Evolutionary conservation across 345 rosid genomes (phyloP), one percentile per base, ranked within the genome.

Genomic region (Eucalyptus cloeziana): DNA sequence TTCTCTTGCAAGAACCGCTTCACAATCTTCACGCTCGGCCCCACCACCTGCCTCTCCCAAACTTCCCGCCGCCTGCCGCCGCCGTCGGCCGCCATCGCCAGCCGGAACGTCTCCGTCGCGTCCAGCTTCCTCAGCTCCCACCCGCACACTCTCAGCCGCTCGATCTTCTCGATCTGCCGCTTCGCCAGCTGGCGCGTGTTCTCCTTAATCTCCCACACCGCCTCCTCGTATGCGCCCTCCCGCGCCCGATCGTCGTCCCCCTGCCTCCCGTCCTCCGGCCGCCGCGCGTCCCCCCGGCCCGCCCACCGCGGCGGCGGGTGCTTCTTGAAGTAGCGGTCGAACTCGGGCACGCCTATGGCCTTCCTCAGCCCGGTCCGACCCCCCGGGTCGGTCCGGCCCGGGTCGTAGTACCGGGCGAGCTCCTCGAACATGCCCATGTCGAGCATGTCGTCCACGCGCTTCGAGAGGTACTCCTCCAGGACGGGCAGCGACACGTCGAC

Each of bases 261-360:
- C 58, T 86, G 24, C 58, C 60, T 40, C 27, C 86, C 86, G n/a
- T 81, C 86, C 86, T 44, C 86, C 86, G 25, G 49, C 86, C 30
- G 30, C 71, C 88, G 89, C 56, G 88, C 86, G 13, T 13, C 33
- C 24, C 49, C 85, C 14, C 16, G 37, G 91, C 89, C 87, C 43
- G 22, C 67, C 86, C 80, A 86, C 86, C 88, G 89, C 31, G 94
- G 89, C 31, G 94, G 93, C 31, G 94, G 97, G 90, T 91, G 91
- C 87, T 45, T 87, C 89, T 89, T 89, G 49, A 97, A 98, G 91
- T 93, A 96, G 5, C 79, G 62, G 56, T 94, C 94, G 87, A 98
- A 96, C 94, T 98, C 99, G 52, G 98, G 98, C 24, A 98, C 98
- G 8, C 99, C 99, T 67, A 98, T 98, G 27, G 99, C 97, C 69